A percentile compares a stretch with the other conserved stretches of the same genome.
These are phyloP conservation scores for Trypethelium eluteriae DNA, from an alignment of 495 filamentous ascomycete species.

Conservation along the genomic window DNA sequence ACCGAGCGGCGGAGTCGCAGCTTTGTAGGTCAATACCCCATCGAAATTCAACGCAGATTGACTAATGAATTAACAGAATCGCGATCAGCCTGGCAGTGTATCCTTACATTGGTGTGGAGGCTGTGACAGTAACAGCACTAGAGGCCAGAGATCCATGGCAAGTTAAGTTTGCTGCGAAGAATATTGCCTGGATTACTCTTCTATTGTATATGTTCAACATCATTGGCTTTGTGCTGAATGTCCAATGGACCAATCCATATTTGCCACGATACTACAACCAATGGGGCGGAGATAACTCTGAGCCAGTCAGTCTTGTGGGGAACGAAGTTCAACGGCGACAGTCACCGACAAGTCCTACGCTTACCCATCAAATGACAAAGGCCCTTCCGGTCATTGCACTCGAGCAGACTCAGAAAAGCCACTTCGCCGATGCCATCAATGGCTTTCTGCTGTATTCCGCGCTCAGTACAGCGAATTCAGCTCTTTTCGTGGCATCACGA, in stretches of 20 bases:
- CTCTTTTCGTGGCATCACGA: background rate
- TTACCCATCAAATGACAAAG: background rate
- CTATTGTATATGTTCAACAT: constrained; percentile 29
- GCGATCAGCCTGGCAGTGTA: constrained; percentile 42
- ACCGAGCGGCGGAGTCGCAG: background rate
- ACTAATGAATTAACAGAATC: constrained; percentile 35
- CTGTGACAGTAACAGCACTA: constrained; percentile 41
- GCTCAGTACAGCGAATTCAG: background rate
- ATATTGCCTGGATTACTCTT: constrained; percentile 29
- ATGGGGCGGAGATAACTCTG: background rate
- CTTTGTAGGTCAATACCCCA: constrained; percentile 19
- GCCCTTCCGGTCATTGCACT: background rate
- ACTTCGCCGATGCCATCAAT: background rate
- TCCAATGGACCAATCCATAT: constrained; percentile 34
- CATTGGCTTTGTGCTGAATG: constrained; percentile 37
- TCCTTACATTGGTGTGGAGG: constrained; percentile 42
- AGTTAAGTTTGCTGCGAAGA: constrained; percentile 30
- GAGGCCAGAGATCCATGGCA: constrained; percentile 34
- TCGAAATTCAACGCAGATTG: constrained; percentile 33
- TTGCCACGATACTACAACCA: constrained; percentile 27
- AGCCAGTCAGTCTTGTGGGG: background rate
- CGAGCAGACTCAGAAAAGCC: background rate
- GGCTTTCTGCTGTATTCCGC: background rate
- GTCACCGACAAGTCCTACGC: background rate
- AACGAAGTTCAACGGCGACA: background rate